These are phyloP conservation scores for Suhomyces kunorum DNA, from an alignment of 1,139 yeast genomes.

Conservation along the genomic window DNA sequence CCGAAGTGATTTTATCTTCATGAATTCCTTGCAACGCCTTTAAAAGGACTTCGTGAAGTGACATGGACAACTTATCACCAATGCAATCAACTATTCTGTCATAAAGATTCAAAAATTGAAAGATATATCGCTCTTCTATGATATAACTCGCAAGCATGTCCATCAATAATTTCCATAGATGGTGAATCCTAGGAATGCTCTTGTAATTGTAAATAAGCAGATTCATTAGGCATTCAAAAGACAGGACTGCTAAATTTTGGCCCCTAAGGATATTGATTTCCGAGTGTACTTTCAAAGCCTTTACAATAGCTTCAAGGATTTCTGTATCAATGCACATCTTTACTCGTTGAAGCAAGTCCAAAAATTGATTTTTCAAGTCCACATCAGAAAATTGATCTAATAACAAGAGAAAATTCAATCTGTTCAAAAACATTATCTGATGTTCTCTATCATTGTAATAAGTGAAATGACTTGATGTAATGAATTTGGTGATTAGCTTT, in stretches of 20 bases:
- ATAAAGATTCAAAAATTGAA: constrained; percentile 13
- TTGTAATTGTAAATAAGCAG: constrained; percentile 5
- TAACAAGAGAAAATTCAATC: constrained; percentile 40
- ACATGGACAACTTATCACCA: constrained; percentile 7
- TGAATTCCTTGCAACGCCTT: constrained; percentile 3
- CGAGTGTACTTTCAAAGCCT: constrained; percentile 25
- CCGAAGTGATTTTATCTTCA: background rate
- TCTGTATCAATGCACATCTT: constrained; percentile 27
- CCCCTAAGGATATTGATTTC: constrained; percentile 22
- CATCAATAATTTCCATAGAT: constrained; percentile 9
- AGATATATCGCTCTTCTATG: background rate
- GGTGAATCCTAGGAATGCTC: constrained; percentile 9
- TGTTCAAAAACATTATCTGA: constrained; percentile 37
- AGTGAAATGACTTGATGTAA: constrained; percentile 40
- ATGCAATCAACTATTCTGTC: constrained; percentile 6
- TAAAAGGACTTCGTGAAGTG: constrained; percentile 7
- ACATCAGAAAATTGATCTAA: constrained; percentile 38
- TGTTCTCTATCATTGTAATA: constrained; percentile 30
- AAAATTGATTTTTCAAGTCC: constrained; percentile 35
- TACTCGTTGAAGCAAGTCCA: constrained; percentile 29
- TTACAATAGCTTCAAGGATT: constrained; percentile 28
- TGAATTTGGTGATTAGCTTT: constrained; percentile 38
- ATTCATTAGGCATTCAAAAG: constrained; percentile 20
- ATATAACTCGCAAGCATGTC: constrained; percentile 1
- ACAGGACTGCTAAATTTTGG: constrained; percentile 24